A percentile compares a stretch with the other conserved stretches of the same genome.
phyloP scores from a whole-genome alignment of 345 rosid species.

The Salix brachista region DNA sequence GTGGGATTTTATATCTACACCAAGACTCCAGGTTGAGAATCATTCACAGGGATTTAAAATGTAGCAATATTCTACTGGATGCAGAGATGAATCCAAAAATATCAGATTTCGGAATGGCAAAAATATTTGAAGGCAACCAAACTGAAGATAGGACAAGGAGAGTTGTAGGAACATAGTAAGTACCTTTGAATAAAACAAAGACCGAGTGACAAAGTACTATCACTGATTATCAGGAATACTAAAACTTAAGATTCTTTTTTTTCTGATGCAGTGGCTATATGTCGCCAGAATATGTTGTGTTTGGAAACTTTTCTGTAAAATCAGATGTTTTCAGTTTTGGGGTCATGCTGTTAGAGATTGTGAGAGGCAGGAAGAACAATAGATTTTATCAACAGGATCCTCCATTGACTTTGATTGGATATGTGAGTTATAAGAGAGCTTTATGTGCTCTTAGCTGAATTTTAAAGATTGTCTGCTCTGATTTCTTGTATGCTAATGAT shows the following conservation, averaged over 20 bases:
- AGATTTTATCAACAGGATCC: constrained; percentile 2
- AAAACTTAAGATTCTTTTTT: neutral
- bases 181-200: neutral
- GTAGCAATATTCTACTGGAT: constrained; percentile 60
- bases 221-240: neutral
- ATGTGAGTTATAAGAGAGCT: constrained; percentile 2
- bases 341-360: neutral
- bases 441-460: neutral
- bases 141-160: constrained; percentile 47
- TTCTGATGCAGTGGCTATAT: neutral
- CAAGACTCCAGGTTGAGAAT: constrained; percentile 65
- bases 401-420: constrained; percentile 11
- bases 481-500: neutral
- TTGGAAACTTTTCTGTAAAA: constrained; percentile 12
- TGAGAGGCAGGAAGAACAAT: constrained; percentile 9
- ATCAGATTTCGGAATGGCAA: constrained; percentile 65
- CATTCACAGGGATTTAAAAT: constrained; percentile 26
- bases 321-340: constrained; percentile 27
- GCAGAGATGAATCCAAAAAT: constrained; percentile 49
- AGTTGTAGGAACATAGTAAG: constrained; percentile 73
- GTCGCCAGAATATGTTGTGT: constrained; percentile 2
- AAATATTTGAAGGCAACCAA: constrained; percentile 48
- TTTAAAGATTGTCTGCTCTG: neutral
- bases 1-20: constrained; percentile 67
- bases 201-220: no score